Evolutionary conservation across 495 filamentous ascomycete genomes (phyloP), one percentile per base, ranked within the genome.

Genomic region (Geoglossum glabrum): DNA sequence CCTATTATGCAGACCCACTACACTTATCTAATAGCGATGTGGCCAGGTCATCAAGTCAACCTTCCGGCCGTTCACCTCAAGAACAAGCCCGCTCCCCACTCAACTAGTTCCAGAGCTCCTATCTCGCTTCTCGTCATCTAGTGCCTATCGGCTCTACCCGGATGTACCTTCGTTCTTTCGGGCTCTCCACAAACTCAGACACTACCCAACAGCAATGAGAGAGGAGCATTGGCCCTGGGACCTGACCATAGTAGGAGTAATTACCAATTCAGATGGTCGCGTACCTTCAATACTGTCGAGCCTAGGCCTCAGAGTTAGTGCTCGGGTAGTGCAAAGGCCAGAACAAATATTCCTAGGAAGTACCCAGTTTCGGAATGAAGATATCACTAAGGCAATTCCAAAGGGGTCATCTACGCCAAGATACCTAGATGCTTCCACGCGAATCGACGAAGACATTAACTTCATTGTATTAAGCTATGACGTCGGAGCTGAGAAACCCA

Each of bases 211-310:
- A 17, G 25, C 13, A 17, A 17, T 34, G 13, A 25, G 21, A 11
- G 17, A 58, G 3, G 13, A 43, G 30, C 15, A n/a, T 13, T 71
- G 68, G 69, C 70, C 51, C 21, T 71, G 68, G 59, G 59, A 65
- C 11, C 57, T 62, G 5, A 66, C 82, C 1, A 61, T 81, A 9
- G 63, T 85, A 0, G 86, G 86, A 4, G 71, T 89, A 17, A 70
- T 90, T 52, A 84, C 83, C 23, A 92, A 90, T 65, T 88, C 85
- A 0, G 86, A 92, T 64, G 79, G 84, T 62, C 75, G 86, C 0
- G 77, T 88, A 0, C 73, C 76, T 8, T 64, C 65, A 13, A 74
- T 90, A 10, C 64, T 90, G 11, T 67, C 72, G 19, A 78, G 77
- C 8, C 64, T 90, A 17, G 83, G 83, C 0, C 58, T 90, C 23